Conservation (phyloP, 2,329 filamentous ascomycete species). For the Pseudogymnoascus sp. region DNA sequence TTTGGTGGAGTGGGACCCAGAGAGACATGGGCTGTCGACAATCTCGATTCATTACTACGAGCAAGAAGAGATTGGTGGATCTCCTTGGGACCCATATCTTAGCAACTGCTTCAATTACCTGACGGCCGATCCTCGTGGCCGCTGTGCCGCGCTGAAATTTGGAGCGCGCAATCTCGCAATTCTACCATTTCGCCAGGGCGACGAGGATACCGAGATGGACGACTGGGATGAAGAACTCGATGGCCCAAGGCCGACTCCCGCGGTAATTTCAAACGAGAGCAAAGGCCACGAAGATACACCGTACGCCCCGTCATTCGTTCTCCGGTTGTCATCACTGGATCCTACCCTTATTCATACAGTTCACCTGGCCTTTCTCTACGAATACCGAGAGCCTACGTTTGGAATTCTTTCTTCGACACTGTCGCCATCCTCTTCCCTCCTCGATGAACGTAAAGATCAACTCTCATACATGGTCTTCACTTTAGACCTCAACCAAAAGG, state of each 20-base stretch:
- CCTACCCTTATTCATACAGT: constrained; percentile 80
- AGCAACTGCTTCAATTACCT: constrained; percentile 73
- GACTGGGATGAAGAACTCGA: constrained; percentile 82
- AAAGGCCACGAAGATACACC: constrained; percentile 47
- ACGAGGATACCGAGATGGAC: constrained; percentile 84
- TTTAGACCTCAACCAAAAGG: constrained; percentile 84
- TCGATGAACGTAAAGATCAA: constrained; percentile 72
- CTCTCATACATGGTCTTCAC: constrained; percentile 92
- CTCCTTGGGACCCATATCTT: constrained; percentile 72
- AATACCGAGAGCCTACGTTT: constrained; percentile 96
- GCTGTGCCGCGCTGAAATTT: constrained; percentile 93
- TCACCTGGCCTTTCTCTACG: constrained; percentile 86
- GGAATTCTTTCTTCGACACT: constrained; percentile 79
- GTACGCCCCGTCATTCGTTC: constrained; percentile 86
- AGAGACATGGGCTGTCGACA: constrained; percentile 70
- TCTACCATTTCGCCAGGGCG: constrained; percentile 78
- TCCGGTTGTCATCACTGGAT: constrained; percentile 83
- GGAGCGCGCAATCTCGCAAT: constrained; percentile 84
- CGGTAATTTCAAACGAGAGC: constrained; percentile 29
- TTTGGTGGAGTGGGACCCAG: constrained; percentile 87
- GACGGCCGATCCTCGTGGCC: constrained; percentile 80
- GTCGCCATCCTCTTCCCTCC: constrained; percentile 65
- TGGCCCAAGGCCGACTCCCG: constrained; percentile 48
- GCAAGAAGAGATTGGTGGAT: constrained; percentile 77
- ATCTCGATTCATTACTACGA: constrained; percentile 98